Percentiles rank a stretch among this genome's conserved stretches.
phyloP scores from a whole-genome alignment of 225 moss, liverwort and hornwort species.

The Pseudisothecium myosuroides region DNA sequence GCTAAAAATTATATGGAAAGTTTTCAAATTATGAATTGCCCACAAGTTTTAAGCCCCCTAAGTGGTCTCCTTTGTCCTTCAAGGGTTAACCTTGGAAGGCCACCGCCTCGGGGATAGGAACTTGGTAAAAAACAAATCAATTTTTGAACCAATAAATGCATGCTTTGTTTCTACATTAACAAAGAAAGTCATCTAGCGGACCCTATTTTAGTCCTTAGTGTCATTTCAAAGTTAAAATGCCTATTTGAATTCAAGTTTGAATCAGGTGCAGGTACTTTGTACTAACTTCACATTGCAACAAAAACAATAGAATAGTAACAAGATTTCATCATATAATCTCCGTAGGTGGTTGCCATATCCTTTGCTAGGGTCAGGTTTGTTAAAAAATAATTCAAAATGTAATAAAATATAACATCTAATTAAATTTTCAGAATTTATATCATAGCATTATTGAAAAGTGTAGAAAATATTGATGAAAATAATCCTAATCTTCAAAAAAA shows the following conservation, averaged over 20 bases:
- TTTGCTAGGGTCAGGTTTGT: too few species aligned
- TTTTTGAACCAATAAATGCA: neutral
- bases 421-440: too few species aligned
- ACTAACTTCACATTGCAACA: neutral
- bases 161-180: neutral
- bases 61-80: neutral
- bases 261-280: neutral
- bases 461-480: too few species aligned
- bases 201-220: neutral
- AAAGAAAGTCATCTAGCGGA: neutral
- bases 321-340: neutral
- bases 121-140: neutral
- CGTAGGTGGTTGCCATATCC: neutral
- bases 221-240: neutral
- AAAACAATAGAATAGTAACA: too few species aligned
- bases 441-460: too few species aligned
- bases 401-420: too few species aligned
- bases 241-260: too few species aligned
- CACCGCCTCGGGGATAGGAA: rapidly evolving
- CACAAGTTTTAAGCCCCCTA: rapidly evolving
- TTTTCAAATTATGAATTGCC: neutral
- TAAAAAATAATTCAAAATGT: too few species aligned
- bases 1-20: neutral
- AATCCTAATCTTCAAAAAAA: too few species aligned
- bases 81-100: neutral